These are phyloP conservation scores for Rhododendron williamsianum DNA, from an alignment of 148 eudicot species.

Conservation along the genomic window DNA sequence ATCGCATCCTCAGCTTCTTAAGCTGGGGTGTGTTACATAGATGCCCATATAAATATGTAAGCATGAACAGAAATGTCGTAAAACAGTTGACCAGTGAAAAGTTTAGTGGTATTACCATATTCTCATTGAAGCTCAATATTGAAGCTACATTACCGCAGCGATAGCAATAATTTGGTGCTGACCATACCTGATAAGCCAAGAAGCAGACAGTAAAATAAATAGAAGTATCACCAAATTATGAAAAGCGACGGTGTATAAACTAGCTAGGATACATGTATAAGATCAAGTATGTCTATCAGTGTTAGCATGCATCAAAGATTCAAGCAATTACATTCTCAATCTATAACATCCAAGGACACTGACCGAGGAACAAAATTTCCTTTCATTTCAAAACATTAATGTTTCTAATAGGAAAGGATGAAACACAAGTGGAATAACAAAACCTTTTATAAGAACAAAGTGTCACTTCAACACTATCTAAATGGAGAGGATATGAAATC, in stretches of 20 bases:
- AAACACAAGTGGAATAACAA: neutral
- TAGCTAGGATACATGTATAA: neutral
- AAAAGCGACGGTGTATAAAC: neutral
- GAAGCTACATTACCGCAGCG: constrained; percentile 99
- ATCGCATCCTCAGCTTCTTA: neutral
- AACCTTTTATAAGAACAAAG: neutral
- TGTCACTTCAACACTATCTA: no score
- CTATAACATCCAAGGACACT: neutral
- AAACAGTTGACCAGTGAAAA: neutral
- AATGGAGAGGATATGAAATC: no score
- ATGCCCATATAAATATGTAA: neutral
- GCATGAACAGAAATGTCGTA: neutral
- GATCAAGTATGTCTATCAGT: neutral
- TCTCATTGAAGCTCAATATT: constrained; percentile 95
- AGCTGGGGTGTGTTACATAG: neutral
- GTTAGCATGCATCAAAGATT: neutral
- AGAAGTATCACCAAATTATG: constrained; percentile 7
- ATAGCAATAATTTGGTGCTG: constrained; percentile 98
- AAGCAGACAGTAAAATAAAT: constrained; percentile 3
- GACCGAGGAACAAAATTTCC: neutral
- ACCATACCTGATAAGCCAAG: constrained; percentile 76
- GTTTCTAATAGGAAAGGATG: neutral
- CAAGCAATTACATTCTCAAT: neutral
- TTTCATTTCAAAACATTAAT: neutral
- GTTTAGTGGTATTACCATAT: constrained; percentile 53